Conservation (phyloP, 768 basidiomycete species). For the Termitomyces sp. region DNA sequence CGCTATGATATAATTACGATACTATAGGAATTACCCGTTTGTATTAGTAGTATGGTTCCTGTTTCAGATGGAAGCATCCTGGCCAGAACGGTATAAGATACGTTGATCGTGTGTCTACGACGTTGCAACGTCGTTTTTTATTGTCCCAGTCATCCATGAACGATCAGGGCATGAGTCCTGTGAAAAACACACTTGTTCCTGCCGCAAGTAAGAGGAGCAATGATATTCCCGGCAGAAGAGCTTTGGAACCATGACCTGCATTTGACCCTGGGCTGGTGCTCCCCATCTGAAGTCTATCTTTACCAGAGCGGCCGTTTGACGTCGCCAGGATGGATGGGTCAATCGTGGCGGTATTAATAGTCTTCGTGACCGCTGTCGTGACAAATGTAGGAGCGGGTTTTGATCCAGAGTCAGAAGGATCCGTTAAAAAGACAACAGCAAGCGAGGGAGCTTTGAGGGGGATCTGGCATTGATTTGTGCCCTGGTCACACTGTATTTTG, state of each 20-base stretch:
- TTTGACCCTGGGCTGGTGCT: slow-evolving; percentile 25
- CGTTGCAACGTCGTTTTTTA: slow-evolving; percentile 9
- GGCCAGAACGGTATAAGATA: not conserved
- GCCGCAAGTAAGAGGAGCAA: not conserved
- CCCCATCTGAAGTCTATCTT: slow-evolving; percentile 18
- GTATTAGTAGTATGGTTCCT: not conserved
- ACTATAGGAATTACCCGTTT: not conserved
- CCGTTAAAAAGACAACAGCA: slow-evolving; percentile 67
- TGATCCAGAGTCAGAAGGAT: slow-evolving; percentile 17
- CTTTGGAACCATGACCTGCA: not conserved
- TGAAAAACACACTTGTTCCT: not conserved
- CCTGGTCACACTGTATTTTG: slow-evolving; percentile 54
- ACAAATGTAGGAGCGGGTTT: slow-evolving; percentile 40
- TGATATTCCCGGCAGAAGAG: not conserved
- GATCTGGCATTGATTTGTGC: slow-evolving; percentile 49
- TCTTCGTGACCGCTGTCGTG: slow-evolving; percentile 51
- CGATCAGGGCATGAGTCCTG: slow-evolving; percentile 26
- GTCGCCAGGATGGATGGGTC: slow-evolving; percentile 48
- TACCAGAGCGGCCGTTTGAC: slow-evolving; percentile 35
- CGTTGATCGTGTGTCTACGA: not conserved
- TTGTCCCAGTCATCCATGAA: slow-evolving; percentile 20
- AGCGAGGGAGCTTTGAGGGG: slow-evolving; percentile 68
- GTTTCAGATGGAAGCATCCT: not conserved
- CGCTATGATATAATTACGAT: not conserved
- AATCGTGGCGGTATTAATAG: slow-evolving; percentile 48